Percentiles rank a stretch among this genome's conserved stretches.
phyloP scores from a whole-genome alignment of 2,329 filamentous ascomycete genomes.

The Hypocreales sp. region DNA sequence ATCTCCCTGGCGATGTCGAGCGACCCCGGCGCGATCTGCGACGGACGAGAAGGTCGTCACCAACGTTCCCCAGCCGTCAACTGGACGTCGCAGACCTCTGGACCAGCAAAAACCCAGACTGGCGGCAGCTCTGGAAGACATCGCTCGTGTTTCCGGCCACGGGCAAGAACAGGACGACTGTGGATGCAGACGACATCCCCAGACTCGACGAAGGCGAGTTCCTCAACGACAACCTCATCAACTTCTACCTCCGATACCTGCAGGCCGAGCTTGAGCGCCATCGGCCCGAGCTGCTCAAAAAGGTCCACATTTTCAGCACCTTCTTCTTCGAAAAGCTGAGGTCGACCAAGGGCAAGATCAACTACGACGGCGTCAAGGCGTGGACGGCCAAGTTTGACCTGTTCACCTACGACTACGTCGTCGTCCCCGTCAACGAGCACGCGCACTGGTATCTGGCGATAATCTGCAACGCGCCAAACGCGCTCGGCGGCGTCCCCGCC shows the following conservation, averaged over 20 bases:
- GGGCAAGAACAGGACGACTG: conserved; percentile 45
- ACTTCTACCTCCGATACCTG: conserved; percentile 69
- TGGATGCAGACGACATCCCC: conserved; percentile 57
- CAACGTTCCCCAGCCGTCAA: no score
- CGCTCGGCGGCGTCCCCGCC: conserved; percentile 21
- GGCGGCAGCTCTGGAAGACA: conserved; percentile 36
- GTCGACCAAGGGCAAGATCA: conserved; percentile 46
- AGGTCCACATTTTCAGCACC: conserved; percentile 80
- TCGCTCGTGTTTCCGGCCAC: conserved; percentile 45
- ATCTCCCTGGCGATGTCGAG: not conserved
- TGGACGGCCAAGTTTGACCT: conserved; percentile 84
- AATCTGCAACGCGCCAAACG: conserved; percentile 69
- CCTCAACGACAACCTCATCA: conserved; percentile 84
- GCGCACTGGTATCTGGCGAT: conserved; percentile 91
- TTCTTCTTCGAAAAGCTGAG: conserved; percentile 78
- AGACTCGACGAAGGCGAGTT: conserved; percentile 73
- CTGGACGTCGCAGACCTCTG: no score
- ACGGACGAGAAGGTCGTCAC: conserved; percentile 10
- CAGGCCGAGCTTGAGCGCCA: conserved; percentile 42
- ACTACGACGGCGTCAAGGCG: conserved; percentile 69
- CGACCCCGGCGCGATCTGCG: conserved; percentile 5
- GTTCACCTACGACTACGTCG: conserved; percentile 72
- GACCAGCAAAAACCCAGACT: conserved; percentile 33
- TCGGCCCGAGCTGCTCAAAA: conserved; percentile 38
- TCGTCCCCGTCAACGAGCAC: conserved; percentile 82